A percentile compares a stretch with the other conserved stretches of the same genome.
Conservation (phyloP, 805 yeast species). For the Ogataea allantospora region DNA sequence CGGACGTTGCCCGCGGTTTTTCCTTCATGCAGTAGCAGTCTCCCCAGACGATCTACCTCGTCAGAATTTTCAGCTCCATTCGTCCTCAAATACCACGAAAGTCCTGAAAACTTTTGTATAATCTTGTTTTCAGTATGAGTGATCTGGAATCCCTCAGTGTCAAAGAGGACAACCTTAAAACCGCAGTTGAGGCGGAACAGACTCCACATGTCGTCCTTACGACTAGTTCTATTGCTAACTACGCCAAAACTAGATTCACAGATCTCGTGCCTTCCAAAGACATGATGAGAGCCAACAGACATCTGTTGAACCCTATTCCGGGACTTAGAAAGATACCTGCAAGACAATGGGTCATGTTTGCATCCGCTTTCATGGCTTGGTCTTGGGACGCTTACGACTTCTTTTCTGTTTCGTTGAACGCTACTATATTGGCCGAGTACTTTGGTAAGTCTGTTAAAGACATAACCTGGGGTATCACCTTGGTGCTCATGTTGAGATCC, state of each 20-base stretch:
- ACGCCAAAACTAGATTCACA: slow-evolving; percentile 46
- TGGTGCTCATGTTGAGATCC: slow-evolving; percentile 66
- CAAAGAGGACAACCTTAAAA: slow-evolving; percentile 11
- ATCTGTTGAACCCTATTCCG: slow-evolving; percentile 61
- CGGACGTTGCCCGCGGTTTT: too few relatives aligned
- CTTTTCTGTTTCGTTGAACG: slow-evolving; percentile 55
- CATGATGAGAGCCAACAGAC: slow-evolving; percentile 35
- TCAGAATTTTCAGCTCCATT: too few relatives aligned
- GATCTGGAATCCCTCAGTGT: slow-evolving; percentile 15
- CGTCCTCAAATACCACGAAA: too few relatives aligned
- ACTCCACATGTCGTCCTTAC: slow-evolving; percentile 27
- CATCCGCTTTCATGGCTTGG: slow-evolving; percentile 57
- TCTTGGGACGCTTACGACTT: slow-evolving; percentile 67
- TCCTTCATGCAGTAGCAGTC: too few relatives aligned
- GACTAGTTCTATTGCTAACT: slow-evolving; percentile 29
- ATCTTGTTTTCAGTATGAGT: slow-evolving; percentile 5
- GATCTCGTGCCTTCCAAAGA: slow-evolving; percentile 48
- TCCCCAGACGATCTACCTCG: not conserved
- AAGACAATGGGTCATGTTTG: slow-evolving; percentile 56
- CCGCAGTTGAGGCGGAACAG: slow-evolving; percentile 24
- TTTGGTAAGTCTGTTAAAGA: slow-evolving; percentile 46
- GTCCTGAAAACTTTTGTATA: not conserved
- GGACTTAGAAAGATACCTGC: slow-evolving; percentile 47
- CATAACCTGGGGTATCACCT: slow-evolving; percentile 65
- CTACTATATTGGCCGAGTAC: slow-evolving; percentile 43